Base-by-base conservation (phyloP, 2,329 filamentous ascomycete species). In the Chaetomiaceae sp. region DNA sequence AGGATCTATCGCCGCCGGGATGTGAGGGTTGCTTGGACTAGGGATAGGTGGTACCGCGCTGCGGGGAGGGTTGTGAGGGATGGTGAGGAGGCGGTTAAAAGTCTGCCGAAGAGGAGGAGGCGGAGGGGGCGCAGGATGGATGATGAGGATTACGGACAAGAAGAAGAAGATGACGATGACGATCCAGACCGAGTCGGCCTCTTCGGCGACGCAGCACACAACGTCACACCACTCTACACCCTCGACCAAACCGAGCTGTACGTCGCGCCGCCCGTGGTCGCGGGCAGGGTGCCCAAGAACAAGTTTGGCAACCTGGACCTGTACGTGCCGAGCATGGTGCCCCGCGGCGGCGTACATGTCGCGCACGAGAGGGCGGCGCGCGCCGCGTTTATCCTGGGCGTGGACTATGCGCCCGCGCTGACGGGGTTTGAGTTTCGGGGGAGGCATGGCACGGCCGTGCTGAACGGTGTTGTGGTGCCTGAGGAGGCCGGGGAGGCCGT, bases 251-350 rank as follows among this genome's bases (percentile, higher is more conserved):
- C 92, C 0, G 79, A 86, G 13, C 54, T 84, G 0, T 97, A 95
- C 66, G 69, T 79, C 12, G 81, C 92, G 0, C 86, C 89, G 1
- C 85, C 89, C 0, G 84, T 97, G 1, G 73, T 87, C 3, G 71
- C 83, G 45, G 91, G 90, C 0, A 74, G 76, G 12, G 78, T 97
- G 1, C 92, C 93, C 0, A 92, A 89, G 69, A 99, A 99, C 64
- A 84, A 86, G 16, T 99, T 89, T 66, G 90, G 90, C 10, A 99
- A 99, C 63, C 85, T 97, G 53, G 93, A 97, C 62, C 79, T 95
- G 34, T 97, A 92, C 65, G 90, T 96, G 10, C 85, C 89, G 0
- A 89, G 83, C 55, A 97, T 99, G 93, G 76, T 97, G 0, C 93
- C 93, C 0, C 69, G 71, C 35, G 92, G 93, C 0, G 91, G 88